Evolutionary conservation across 2,329 filamentous ascomycete genomes (phyloP).

Genomic region (Knufia petricola): DNA sequence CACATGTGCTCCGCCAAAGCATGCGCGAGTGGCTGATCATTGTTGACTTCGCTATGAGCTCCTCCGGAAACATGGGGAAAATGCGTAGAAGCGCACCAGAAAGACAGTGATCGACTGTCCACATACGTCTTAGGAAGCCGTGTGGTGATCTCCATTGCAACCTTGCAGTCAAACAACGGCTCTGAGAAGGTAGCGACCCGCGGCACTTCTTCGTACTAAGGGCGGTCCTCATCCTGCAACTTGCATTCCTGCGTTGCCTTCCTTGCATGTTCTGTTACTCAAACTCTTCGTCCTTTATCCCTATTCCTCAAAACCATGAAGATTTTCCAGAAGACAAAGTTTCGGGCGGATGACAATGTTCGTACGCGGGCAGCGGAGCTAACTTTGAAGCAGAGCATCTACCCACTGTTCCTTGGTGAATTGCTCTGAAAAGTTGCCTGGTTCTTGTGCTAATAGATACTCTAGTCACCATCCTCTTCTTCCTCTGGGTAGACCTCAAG

Average conservation of each 20-base stretch:
- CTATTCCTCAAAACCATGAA: slow-evolving; percentile 4
- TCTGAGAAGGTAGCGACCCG: neutral
- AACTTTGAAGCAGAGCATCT: slow-evolving; percentile 33
- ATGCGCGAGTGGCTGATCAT: neutral
- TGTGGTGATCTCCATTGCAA: neutral
- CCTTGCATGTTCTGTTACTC: too few relatives aligned
- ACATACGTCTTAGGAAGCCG: neutral
- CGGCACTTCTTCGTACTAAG: too few relatives aligned
- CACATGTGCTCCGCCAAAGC: neutral
- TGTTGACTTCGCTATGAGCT: neutral
- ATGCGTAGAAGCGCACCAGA: neutral
- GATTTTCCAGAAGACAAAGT: slow-evolving; percentile 1
- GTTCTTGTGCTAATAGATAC: slow-evolving; percentile 14
- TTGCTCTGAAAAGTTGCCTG: too few relatives aligned
- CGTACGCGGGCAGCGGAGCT: slow-evolving; percentile 27
- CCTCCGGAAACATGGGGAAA: neutral
- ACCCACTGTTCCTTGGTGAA: slow-evolving; percentile 25
- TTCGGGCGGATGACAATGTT: slow-evolving; percentile 6
- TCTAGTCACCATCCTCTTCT: slow-evolving; percentile 40
- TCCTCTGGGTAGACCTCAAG: slow-evolving; percentile 34
- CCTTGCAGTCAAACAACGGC: neutral
- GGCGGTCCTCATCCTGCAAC: too few relatives aligned
- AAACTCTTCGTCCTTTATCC: too few relatives aligned
- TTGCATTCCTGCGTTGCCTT: too few relatives aligned
- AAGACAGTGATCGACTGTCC: neutral